phyloP scores from a whole-genome alignment of 352 stramenopile genomes.

The Phytopythium delawarense region DNA sequence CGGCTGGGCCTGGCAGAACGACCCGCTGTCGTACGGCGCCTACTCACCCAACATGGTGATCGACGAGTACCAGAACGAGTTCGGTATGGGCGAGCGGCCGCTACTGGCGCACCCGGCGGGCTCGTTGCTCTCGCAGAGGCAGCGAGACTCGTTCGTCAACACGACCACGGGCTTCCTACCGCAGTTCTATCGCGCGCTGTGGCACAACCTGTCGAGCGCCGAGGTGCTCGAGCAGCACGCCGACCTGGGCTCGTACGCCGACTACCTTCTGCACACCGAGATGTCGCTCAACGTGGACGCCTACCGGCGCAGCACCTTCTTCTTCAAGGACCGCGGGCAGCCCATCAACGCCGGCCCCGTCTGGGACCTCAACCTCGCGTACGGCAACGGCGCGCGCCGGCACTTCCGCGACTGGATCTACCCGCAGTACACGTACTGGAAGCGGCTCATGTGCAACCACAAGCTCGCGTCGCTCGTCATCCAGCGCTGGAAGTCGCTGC shows the following conservation, averaged over 20 bases:
- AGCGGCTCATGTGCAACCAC: constrained; percentile 75
- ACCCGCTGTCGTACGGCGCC: constrained; percentile 55
- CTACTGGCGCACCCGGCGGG: constrained; percentile 53
- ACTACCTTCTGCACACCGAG: constrained; percentile 80
- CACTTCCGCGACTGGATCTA: constrained; percentile 70
- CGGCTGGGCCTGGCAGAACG: constrained; percentile 80
- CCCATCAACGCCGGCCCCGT: constrained; percentile 75
- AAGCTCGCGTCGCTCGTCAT: constrained; percentile 69
- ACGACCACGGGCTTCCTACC: constrained; percentile 54
- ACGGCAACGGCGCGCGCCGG: constrained; percentile 56
- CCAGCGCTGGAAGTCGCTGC: constrained; percentile 70
- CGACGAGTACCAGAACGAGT: constrained; percentile 79
- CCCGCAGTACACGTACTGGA: constrained; percentile 76
- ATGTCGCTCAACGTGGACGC: constrained; percentile 80
- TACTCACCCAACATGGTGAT: constrained; percentile 76
- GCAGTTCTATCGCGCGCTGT: constrained; percentile 61
- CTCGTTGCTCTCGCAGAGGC: constrained; percentile 51
- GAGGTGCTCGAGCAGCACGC: constrained; percentile 50
- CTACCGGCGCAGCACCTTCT: constrained; percentile 75
- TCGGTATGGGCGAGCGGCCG: constrained; percentile 68
- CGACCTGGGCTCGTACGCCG: constrained; percentile 65
- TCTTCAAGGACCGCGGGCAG: constrained; percentile 71
- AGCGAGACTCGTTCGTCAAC: constrained; percentile 74
- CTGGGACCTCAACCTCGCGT: constrained; percentile 80
- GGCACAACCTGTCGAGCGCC: constrained; percentile 74